These are phyloP conservation scores for Nemania diffusa DNA, from an alignment of 2,329 filamentous ascomycete genomes.

Conservation along the genomic window DNA sequence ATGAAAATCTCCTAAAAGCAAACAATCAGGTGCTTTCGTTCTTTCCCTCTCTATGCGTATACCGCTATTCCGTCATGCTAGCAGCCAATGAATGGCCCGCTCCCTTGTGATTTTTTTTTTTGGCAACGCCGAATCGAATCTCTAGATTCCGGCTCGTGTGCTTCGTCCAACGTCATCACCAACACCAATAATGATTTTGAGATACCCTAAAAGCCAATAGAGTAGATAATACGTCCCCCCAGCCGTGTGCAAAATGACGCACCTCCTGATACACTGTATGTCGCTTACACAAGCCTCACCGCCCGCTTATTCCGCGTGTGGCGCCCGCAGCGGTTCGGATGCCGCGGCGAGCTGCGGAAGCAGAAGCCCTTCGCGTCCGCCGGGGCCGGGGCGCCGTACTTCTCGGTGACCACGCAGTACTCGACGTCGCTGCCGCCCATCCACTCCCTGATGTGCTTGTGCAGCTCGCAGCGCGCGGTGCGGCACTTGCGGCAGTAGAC, in stretches of 20 bases:
- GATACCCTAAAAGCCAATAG: neutral
- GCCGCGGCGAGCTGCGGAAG: conserved; percentile 69
- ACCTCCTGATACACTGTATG: neutral
- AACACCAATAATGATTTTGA: conserved; percentile 1
- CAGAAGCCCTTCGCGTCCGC: conserved; percentile 62
- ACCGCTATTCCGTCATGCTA: neutral
- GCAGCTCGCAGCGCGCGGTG: conserved; percentile 69
- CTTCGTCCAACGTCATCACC: too few relatives aligned
- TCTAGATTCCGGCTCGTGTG: neutral
- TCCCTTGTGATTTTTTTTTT: neutral
- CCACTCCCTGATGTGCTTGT: conserved; percentile 70
- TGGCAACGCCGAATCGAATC: neutral
- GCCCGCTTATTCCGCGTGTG: conserved; percentile 54
- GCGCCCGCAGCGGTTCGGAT: conserved; percentile 67
- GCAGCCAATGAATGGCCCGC: neutral
- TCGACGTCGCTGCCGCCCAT: conserved; percentile 66
- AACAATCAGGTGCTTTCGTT: neutral
- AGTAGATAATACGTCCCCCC: neutral
- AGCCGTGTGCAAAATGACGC: neutral
- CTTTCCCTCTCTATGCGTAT: too few relatives aligned
- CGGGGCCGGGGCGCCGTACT: conserved; percentile 62
- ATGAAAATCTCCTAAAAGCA: neutral
- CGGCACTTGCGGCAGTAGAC: conserved; percentile 72
- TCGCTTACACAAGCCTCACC: conserved; percentile 44
- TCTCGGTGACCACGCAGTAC: conserved; percentile 69